phyloP scores from a whole-genome alignment of 2,329 filamentous ascomycete genomes.

The Colletotrichum sp. region DNA sequence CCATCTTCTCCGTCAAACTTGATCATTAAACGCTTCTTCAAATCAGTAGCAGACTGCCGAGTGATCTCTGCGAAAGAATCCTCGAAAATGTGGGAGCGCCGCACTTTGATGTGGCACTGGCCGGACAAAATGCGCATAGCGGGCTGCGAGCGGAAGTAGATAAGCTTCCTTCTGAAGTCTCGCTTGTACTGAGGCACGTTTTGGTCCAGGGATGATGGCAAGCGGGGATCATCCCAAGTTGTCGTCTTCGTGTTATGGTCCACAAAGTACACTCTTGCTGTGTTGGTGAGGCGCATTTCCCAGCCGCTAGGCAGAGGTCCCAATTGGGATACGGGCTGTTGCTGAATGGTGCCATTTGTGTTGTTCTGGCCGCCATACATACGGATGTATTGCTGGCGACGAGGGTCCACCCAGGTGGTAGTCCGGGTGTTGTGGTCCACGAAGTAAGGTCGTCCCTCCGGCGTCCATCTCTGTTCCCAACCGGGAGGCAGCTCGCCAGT shows the following conservation, averaged over 20 bases:
- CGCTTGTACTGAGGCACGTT: slow-evolving; percentile 99
- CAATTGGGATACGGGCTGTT: slow-evolving; percentile 96
- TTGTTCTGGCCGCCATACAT: slow-evolving; percentile 94
- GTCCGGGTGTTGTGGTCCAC: slow-evolving; percentile 98
- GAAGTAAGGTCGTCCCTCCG: slow-evolving; percentile 94
- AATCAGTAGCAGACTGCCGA: slow-evolving; percentile 89
- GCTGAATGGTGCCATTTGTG: slow-evolving; percentile 86
- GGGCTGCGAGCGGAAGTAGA: slow-evolving; percentile 98
- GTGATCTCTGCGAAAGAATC: slow-evolving; percentile 99
- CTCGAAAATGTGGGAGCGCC: slow-evolving; percentile 96
- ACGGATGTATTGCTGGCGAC: slow-evolving; percentile 95
- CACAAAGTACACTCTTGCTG: slow-evolving; percentile 96
- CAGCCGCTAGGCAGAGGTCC: slow-evolving; percentile 95
- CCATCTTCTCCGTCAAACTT: slow-evolving; percentile 99
- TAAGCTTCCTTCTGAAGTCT: slow-evolving; percentile 96
- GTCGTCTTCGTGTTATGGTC: slow-evolving; percentile 99
- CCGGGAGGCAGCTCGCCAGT: slow-evolving; percentile 93
- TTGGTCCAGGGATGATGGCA: slow-evolving; percentile 95
- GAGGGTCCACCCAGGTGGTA: slow-evolving; percentile 97
- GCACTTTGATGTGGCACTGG: slow-evolving; percentile 97
- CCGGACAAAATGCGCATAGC: slow-evolving; percentile 94
- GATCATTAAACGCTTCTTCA: slow-evolving; percentile 99
- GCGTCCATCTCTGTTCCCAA: slow-evolving; percentile 96
- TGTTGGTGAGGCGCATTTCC: slow-evolving; percentile 99
- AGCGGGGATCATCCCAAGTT: slow-evolving; percentile 95